These are phyloP conservation scores for Aegilops speltoides DNA, from an alignment of 176 grass and related monocot genomes.

Conservation along the genomic window DNA sequence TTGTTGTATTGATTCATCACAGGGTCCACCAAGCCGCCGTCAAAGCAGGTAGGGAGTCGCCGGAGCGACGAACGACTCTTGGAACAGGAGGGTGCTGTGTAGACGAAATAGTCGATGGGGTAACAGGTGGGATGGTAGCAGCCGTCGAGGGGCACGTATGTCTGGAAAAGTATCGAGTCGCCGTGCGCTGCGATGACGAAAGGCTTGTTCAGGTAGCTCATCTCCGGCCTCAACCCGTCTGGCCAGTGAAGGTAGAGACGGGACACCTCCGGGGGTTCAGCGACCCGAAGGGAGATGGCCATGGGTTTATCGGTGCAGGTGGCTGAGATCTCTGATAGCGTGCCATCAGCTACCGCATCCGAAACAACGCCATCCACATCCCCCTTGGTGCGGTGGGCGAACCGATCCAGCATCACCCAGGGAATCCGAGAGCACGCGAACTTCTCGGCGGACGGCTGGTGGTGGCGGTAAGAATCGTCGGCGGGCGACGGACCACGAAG, in stretches of 20 bases:
- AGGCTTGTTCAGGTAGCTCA: accelerated
- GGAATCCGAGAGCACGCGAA: background rate
- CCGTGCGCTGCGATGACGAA: background rate
- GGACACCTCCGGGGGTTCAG: background rate
- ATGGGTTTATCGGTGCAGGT: background rate
- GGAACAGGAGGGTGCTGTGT: background rate
- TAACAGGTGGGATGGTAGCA: background rate
- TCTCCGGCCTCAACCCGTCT: background rate
- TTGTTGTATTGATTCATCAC: too few species aligned
- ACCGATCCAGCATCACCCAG: background rate
- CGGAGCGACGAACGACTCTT: background rate
- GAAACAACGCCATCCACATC: background rate
- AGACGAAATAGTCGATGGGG: conserved; percentile 5
- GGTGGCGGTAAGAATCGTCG: background rate
- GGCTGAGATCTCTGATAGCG: background rate
- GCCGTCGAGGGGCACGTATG: background rate
- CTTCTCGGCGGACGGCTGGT: background rate
- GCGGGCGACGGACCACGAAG: background rate
- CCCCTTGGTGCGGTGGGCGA: background rate
- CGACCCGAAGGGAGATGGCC: background rate
- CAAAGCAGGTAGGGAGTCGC: background rate
- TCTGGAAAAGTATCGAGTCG: background rate
- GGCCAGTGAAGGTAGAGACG: background rate
- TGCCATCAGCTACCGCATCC: background rate
- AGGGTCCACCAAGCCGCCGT: too few species aligned